Base-by-base conservation (phyloP, 2,329 filamentous ascomycete genomes). In the Colletotrichum sp. region DNA sequence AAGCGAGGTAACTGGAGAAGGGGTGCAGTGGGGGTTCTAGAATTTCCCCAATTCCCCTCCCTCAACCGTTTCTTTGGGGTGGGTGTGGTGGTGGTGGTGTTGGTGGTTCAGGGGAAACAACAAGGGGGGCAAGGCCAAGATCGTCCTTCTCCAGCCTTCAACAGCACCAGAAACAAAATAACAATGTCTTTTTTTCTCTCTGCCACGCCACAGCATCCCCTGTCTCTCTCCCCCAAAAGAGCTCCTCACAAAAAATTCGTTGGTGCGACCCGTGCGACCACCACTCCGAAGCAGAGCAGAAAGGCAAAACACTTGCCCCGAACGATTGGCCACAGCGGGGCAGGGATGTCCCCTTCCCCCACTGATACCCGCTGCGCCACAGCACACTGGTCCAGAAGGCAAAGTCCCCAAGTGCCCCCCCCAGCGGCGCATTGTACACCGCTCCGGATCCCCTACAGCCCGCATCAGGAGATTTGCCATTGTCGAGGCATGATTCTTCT, bases 391-490 rank as follows among this genome's bases (percentile, higher is more conserved):
- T 52, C 43, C 43, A 52, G 43, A 52, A 52, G 43, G 43, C n/a
- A 52, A 13, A 13, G 43, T 21, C 43, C 43, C 43, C 43, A 52
- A 52, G n/a, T 21, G n/a, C 10, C 43, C n/a, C 36, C 18, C 43
- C 43, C 10, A 48, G 43, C 43, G 43, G 43, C 43, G 48, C 38
- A 30, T 58, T 69, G 28, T 76, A 73, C 65, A 73, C 73, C 73
- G 70, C 70, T 69, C 65, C 64, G 58, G 64, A 36, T 26, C 66
- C 66, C 58, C 60, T 62, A 73, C 60, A 64, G 65, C 64, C 73
- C 56, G 65, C 34, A 73, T 76, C 76, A 77, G 76, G 69, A 75
- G 76, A 77, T 77, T 77, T 77, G 69, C 69, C 68, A 65, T 73
- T 61, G 36, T 67, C 60, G 65, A 76, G 68, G 73, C 76, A 48